Evolutionary conservation across 352 stramenopile species (phyloP), one percentile per base, ranked within the genome.

Genomic region (Aphanomyces euteiches): DNA sequence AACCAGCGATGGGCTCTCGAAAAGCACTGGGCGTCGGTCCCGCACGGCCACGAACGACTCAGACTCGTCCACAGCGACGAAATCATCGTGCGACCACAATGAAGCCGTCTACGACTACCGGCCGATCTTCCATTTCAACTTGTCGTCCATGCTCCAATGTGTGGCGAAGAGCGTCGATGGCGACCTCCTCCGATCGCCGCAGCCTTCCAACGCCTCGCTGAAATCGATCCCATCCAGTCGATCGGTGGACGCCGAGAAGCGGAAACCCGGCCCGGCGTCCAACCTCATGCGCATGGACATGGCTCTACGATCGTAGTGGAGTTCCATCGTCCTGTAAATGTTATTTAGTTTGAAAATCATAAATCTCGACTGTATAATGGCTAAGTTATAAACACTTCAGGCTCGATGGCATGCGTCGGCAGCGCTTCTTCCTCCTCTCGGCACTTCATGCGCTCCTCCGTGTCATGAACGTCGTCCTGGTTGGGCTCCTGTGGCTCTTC

Each of bases 21-120:
- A 7, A n/a, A 61, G 19, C 19, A 17, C 10, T 59, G 63, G 39
- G n/a, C 47, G 28, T 5, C 63, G 63, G 0, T n/a, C n/a, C 8
- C 45, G 45, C 17, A 54, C 47, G 8, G 17, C 21, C 54, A 40
- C 64, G 54, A 70, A 47, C 54, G 64, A 61, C 13, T 70, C 45
- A 7, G 28, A 61, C 54, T 61, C 54, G 54, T 61, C 54, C 54
- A 39, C 17, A 2, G 54, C 15, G 5, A 61, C 54, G 5, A 19
- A 61, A 37, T 40, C 54, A 37, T 61, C 54, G 19, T 13, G 13
- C 54, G 13, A 37, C 15, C 19, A n/a, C 43, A 12, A 19, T 37
- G 19, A 40, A 37, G 54, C 12, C 13, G 43, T 61, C 28, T 64
- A 56, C 47, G 64, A 70, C 17, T 70, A 70, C 47, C 59, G 48